Conservation (phyloP, 2,329 filamentous ascomycete genomes). For the Dactylonectria macrodidyma region DNA sequence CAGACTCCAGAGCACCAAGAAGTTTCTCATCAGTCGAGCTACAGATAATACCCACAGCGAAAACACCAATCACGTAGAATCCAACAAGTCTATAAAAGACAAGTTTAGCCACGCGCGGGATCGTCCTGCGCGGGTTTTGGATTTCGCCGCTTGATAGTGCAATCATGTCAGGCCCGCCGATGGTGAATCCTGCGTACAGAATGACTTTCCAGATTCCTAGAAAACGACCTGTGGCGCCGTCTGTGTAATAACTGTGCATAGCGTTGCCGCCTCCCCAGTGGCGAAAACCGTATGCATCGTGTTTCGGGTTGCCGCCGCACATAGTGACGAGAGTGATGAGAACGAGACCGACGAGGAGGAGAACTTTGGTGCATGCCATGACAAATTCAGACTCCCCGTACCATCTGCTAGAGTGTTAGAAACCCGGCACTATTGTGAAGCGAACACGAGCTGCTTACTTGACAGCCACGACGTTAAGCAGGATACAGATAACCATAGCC, state of each 20-base stretch:
- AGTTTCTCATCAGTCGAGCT: constrained; percentile 62
- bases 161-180: constrained; percentile 78
- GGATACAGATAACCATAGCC: constrained; percentile 60
- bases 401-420: constrained; percentile 37
- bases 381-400: constrained; percentile 65
- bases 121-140: constrained; percentile 74
- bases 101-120: constrained; percentile 80
- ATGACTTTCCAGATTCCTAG: constrained; percentile 70
- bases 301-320: constrained; percentile 76
- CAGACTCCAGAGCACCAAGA: constrained; percentile 64
- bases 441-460: constrained; percentile 49
- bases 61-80: constrained; percentile 78
- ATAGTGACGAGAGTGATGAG: constrained; percentile 77
- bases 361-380: constrained; percentile 69
- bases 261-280: constrained; percentile 60
- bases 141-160: constrained; percentile 70
- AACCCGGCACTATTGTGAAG: constrained; percentile 44
- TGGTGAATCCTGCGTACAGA: constrained; percentile 78
- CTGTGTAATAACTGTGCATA: constrained; percentile 53
- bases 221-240: constrained; percentile 71
- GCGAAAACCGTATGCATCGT: constrained; percentile 76
- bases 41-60: constrained; percentile 68
- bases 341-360: constrained; percentile 68
- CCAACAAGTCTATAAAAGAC: constrained; percentile 80
- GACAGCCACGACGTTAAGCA: constrained; percentile 64